A percentile compares a stretch with the other conserved stretches of the same genome.
Evolutionary conservation across 2,329 filamentous ascomycete genomes (phyloP).

Genomic region (Macrophomina tecta): DNA sequence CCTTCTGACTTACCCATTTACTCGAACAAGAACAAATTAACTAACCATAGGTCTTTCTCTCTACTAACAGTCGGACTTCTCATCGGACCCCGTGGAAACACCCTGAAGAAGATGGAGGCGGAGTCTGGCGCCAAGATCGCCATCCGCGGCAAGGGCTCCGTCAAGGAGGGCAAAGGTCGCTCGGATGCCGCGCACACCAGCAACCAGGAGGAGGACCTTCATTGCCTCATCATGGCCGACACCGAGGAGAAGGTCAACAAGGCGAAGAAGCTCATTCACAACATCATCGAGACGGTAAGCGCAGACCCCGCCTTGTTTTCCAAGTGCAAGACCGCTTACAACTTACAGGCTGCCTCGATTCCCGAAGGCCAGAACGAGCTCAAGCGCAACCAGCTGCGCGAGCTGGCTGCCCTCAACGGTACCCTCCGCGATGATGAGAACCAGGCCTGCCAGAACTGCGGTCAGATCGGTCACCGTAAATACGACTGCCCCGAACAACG

Average conservation of each 20-base stretch:
- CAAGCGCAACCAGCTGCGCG: constrained; percentile 97
- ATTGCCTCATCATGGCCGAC: constrained; percentile 99
- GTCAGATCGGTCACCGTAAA: constrained; percentile 97
- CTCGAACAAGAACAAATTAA: constrained; percentile 49
- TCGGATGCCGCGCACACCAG: constrained; percentile 99
- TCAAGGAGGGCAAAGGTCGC: constrained; percentile 99
- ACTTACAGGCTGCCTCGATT: constrained; percentile 85
- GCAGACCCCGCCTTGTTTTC: not conserved
- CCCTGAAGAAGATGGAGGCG: constrained; percentile 98
- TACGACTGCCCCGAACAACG: constrained; percentile 98
- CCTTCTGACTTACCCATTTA: constrained; percentile 28
- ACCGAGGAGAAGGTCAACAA: constrained; percentile 99
- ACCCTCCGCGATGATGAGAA: constrained; percentile 99
- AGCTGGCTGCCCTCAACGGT: constrained; percentile 97
- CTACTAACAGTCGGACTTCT: constrained; percentile 97
- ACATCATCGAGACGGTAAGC: constrained; percentile 96
- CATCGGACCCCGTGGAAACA: constrained; percentile 99
- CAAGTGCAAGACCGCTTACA: constrained; percentile 37
- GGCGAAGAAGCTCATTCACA: constrained; percentile 97
- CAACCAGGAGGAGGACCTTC: constrained; percentile 99
- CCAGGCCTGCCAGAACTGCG: constrained; percentile 98
- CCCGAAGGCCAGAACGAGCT: constrained; percentile 98
- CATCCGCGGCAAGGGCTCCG: constrained; percentile 98
- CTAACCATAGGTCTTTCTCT: constrained; percentile 88
- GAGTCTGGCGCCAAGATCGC: constrained; percentile 98